Conservation (phyloP, 1,284 basidiomycete genomes). For the Puccinia triticina region DNA sequence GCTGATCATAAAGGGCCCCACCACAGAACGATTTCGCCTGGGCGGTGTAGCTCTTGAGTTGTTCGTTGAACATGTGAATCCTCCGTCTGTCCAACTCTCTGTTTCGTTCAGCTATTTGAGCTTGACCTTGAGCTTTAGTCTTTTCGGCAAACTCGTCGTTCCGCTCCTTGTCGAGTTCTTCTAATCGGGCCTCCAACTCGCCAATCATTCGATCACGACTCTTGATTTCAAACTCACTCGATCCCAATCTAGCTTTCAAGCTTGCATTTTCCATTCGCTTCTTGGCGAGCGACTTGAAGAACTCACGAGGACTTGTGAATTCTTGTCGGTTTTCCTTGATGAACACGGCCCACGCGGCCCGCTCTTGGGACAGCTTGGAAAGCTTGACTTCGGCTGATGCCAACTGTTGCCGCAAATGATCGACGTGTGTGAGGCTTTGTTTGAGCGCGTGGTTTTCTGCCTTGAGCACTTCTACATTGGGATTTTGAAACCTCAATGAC, state of each 20-base stretch:
- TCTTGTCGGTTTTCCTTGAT: conserved; percentile 33
- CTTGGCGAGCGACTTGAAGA: conserved; percentile 29
- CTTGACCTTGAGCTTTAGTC: conserved; percentile 34
- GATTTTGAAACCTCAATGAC: conserved; percentile 1
- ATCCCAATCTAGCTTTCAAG: conserved; percentile 43
- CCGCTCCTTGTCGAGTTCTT: conserved; percentile 40
- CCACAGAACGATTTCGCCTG: conserved; percentile 41
- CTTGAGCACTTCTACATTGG: conserved; percentile 44
- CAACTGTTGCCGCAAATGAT: conserved; percentile 40
- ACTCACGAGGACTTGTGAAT: conserved; percentile 34
- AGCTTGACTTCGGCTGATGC: conserved; percentile 41
- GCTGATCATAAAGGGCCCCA: conserved; percentile 32
- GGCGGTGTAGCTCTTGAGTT: conserved; percentile 49
- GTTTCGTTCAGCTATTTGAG: conserved; percentile 30
- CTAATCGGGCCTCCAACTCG: conserved; percentile 40
- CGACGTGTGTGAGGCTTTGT: not conserved
- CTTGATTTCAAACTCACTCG: conserved; percentile 42
- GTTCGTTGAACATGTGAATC: conserved; percentile 48
- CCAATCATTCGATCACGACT: conserved; percentile 43
- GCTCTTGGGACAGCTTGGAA: conserved; percentile 32
- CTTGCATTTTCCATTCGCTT: conserved; percentile 44
- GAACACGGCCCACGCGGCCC: conserved; percentile 46
- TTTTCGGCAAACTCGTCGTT: conserved; percentile 32
- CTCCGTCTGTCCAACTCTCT: conserved; percentile 36
- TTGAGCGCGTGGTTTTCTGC: conserved; percentile 48